phyloP scores from a whole-genome alignment of 2,329 filamentous ascomycete species.

The Cladophialophora bantiana region DNA sequence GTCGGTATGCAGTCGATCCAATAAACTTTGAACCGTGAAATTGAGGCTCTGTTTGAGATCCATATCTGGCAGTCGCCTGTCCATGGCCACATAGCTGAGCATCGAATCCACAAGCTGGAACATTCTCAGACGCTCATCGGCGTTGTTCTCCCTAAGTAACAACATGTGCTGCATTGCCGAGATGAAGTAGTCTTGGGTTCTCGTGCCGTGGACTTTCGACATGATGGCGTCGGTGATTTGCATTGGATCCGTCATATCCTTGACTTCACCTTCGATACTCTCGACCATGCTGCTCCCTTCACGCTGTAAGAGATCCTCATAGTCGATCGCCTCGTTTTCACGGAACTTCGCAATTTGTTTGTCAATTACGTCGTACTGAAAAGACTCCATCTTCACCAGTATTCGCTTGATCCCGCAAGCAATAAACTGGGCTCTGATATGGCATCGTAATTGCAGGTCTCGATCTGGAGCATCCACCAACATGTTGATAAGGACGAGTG shows the following conservation, averaged over 20 bases:
- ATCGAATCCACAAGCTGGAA: constrained; percentile 99
- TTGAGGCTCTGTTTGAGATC: constrained; percentile 97
- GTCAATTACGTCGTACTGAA: constrained; percentile 98
- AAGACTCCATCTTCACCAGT: constrained; percentile 94
- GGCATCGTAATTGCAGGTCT: constrained; percentile 88
- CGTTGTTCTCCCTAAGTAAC: constrained; percentile 87
- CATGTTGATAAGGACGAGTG: constrained; percentile 95
- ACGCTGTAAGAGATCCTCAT: constrained; percentile 92
- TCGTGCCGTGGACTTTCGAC: constrained; percentile 79
- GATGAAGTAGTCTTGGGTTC: constrained; percentile 92
- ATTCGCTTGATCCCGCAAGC: constrained; percentile 95
- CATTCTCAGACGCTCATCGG: constrained; percentile 90
- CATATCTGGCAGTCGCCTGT: constrained; percentile 91
- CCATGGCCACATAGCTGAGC: constrained; percentile 99
- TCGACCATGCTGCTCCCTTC: constrained; percentile 92
- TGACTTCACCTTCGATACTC: constrained; percentile 81
- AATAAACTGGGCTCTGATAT: constrained; percentile 94
- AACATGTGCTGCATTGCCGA: constrained; percentile 95
- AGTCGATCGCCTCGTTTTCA: constrained; percentile 95
- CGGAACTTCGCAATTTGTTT: constrained; percentile 96
- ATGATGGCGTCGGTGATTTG: constrained; percentile 96
- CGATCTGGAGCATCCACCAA: constrained; percentile 88
- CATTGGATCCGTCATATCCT: constrained; percentile 88
- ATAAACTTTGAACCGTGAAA: constrained; percentile 92
- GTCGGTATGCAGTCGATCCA: constrained; percentile 96